A percentile compares a stretch with the other conserved stretches of the same genome.
Evolutionary conservation across 1,139 yeast species (phyloP).

Genomic region (Casaregolazyma lundiana): DNA sequence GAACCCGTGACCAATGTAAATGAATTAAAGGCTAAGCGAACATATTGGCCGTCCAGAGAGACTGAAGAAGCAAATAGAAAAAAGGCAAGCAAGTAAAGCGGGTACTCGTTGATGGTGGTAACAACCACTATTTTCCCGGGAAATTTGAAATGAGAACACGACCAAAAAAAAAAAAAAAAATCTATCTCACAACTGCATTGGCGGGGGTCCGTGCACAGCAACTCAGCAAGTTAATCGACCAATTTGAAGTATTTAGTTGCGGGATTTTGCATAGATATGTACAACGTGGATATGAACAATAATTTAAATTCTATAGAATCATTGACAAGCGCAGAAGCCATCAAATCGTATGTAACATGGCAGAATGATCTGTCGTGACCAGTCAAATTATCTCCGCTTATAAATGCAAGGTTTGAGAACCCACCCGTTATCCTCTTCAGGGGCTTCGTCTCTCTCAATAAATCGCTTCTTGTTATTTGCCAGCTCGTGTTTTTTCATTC

Average conservation of each 20-base stretch:
- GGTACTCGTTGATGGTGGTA: no score
- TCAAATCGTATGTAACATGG: no score
- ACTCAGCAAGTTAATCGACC: no score
- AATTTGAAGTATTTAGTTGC: no score
- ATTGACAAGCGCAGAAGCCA: no score
- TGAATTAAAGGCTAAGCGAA: background rate
- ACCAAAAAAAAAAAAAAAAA: background rate
- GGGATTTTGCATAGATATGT: no score
- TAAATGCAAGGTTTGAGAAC: slow-evolving; percentile 91
- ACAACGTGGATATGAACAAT: no score
- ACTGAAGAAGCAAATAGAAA: background rate
- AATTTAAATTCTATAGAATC: no score
- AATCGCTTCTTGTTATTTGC: slow-evolving; percentile 54
- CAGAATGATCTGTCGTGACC: no score
- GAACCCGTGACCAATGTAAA: background rate
- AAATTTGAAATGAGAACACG: background rate
- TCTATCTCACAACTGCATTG: no score
- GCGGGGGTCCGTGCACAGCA: no score
- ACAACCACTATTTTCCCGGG: no score
- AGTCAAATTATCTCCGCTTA: slow-evolving; percentile 67
- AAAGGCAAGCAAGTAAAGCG: background rate
- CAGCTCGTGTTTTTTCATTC: slow-evolving; percentile 53
- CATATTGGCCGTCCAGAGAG: background rate
- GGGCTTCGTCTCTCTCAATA: slow-evolving; percentile 60
- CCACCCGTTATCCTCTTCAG: slow-evolving; percentile 76